Percentiles rank a stretch among this genome's conserved stretches.
phyloP scores from a whole-genome alignment of 2,329 filamentous ascomycete genomes.

The Fusarium siculi region DNA sequence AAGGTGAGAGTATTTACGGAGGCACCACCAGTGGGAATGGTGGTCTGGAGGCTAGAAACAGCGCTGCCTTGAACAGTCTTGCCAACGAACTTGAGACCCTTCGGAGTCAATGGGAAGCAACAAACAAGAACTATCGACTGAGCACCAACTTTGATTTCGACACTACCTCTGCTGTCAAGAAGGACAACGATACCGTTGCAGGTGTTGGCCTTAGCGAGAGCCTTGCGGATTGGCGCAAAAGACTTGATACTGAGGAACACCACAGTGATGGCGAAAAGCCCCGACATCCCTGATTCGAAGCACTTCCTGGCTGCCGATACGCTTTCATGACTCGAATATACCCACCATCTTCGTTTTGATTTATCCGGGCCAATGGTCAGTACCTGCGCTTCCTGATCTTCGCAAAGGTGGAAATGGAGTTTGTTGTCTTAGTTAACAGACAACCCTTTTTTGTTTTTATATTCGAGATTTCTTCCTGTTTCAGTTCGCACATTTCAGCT shows the following conservation, averaged over 20 bases:
- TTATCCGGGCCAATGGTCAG: constrained; percentile 34
- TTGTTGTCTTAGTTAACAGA: constrained; percentile 33
- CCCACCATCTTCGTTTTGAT: constrained; percentile 43
- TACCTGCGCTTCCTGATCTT: constrained; percentile 43
- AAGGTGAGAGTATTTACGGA: constrained; percentile 71
- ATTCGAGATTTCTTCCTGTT: constrained; percentile 19
- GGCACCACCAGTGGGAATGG: constrained; percentile 49
- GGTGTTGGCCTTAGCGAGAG: constrained; percentile 72
- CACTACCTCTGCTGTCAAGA: constrained; percentile 51
- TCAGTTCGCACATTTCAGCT: constrained; percentile 23
- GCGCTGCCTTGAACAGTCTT: constrained; percentile 84
- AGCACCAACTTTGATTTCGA: constrained; percentile 93
- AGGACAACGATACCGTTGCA: constrained; percentile 55
- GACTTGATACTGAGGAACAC: constrained; percentile 69
- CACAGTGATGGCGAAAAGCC: constrained; percentile 45
- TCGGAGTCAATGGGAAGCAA: constrained; percentile 92
- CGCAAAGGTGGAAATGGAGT: constrained; percentile 44
- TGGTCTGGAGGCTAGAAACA: constrained; percentile 62
- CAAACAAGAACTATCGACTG: constrained; percentile 92
- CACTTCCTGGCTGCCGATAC: constrained; percentile 43
- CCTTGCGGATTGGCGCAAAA: constrained; percentile 82
- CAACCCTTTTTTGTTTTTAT: constrained; percentile 27
- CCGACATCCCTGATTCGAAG: constrained; percentile 40
- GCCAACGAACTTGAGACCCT: constrained; percentile 92
- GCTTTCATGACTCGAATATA: constrained; percentile 50